phyloP scores from a whole-genome alignment of 352 stramenopile genomes.

The Pythium grandisporangium region DNA sequence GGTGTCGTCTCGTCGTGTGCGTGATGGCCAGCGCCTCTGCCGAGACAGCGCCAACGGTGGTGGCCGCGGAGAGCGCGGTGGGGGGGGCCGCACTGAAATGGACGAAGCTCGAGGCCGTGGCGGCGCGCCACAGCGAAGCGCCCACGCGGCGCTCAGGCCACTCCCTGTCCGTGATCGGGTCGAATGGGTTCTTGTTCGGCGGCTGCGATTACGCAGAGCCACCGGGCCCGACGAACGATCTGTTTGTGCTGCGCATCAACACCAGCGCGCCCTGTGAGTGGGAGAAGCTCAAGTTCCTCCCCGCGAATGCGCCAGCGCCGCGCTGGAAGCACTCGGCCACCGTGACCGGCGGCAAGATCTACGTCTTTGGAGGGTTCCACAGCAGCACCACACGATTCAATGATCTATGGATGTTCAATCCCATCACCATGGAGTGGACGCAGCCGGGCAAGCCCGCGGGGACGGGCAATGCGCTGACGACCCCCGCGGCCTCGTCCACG shows the following conservation, averaged over 20 bases:
- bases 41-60: not conserved
- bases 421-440: conserved; percentile 88
- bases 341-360: conserved; percentile 82
- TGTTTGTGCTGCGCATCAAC: conserved; percentile 90
- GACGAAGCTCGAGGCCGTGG: conserved; percentile 37
- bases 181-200: conserved; percentile 89
- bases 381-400: conserved; percentile 87
- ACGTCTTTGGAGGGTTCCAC: conserved; percentile 94
- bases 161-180: conserved; percentile 87
- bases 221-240: conserved; percentile 89
- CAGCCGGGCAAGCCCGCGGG: conserved; percentile 18
- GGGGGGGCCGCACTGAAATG: conserved; percentile 33
- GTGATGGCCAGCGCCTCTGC: not conserved
- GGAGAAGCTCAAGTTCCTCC: conserved; percentile 44
- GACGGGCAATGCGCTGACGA: conserved; percentile 35
- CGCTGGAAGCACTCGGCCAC: conserved; percentile 90
- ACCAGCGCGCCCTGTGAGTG: conserved; percentile 57
- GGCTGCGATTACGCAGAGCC: conserved; percentile 84
- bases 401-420: conserved; percentile 96
- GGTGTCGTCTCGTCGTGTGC: too few relatives aligned
- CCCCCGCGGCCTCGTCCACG: conserved; percentile 10
- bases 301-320: conserved; percentile 23
- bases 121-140: conserved; percentile 68
- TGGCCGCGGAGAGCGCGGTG: not conserved
- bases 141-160: conserved; percentile 90